A percentile compares a stretch with the other conserved stretches of the same genome.
phyloP scores from a whole-genome alignment of 169 alveolate species.

The Plasmodium fragile region DNA sequence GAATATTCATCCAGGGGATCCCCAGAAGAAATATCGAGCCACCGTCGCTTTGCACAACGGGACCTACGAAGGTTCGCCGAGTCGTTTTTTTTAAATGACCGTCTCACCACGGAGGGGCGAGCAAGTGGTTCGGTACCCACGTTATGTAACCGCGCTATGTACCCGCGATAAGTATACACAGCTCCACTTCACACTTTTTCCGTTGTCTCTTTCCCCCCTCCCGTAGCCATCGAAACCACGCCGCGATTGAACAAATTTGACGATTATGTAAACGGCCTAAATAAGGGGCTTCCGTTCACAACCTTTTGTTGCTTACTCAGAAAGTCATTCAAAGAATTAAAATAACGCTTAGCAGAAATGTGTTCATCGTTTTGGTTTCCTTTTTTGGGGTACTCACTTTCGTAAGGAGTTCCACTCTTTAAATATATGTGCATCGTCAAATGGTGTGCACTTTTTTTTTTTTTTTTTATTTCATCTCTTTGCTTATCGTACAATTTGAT shows the following conservation, averaged over 20 bases:
- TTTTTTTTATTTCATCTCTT: background rate
- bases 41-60: conserved; percentile 44
- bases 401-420: background rate
- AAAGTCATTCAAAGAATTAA: conserved; percentile 56
- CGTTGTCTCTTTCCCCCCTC: background rate
- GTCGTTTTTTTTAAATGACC: background rate
- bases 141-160: background rate
- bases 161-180: background rate
- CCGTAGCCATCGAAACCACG: conserved; percentile 37
- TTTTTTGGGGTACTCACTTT: background rate
- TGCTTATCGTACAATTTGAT: background rate
- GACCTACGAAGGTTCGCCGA: conserved; percentile 37
- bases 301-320: conserved; percentile 67
- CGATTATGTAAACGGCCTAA: conserved; percentile 38
- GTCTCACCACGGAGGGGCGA: background rate
- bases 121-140: background rate
- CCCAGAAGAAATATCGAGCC: conserved; percentile 70
- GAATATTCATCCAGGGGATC: conserved; percentile 54
- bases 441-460: background rate
- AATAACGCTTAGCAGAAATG: conserved; percentile 13
- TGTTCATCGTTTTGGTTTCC: background rate
- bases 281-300: conserved; percentile 68
- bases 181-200: background rate
- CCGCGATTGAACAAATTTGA: conserved; percentile 57
- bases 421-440: background rate